phyloP scores from a whole-genome alignment of 371 early-diverging fungal species.

The Mucor lusitanicus region DNA sequence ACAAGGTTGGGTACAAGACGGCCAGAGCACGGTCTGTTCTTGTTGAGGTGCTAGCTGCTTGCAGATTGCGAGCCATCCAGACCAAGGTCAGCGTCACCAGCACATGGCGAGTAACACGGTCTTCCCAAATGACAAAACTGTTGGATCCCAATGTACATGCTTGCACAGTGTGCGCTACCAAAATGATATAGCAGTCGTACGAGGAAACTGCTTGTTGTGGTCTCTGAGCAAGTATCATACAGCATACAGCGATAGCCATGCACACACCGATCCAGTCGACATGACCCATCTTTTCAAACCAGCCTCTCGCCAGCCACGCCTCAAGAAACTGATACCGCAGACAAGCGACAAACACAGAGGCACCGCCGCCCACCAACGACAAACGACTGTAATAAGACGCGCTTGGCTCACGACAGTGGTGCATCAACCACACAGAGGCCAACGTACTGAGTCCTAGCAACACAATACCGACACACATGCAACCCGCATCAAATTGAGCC shows the following conservation, averaged over 20 bases:
- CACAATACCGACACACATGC: constrained; percentile 64
- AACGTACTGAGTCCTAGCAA: constrained; percentile 37
- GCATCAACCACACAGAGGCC: constrained; percentile 9
- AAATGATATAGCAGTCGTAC: constrained; percentile 14
- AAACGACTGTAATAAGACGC: background rate
- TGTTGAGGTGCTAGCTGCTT: background rate
- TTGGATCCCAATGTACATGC: constrained; percentile 78
- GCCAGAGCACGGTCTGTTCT: background rate
- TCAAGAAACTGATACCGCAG: background rate
- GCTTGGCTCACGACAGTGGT: background rate
- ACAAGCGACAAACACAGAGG: background rate
- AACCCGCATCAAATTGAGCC: constrained; percentile 87
- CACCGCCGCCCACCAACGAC: background rate
- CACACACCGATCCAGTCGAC: constrained; percentile 31
- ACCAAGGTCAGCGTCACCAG: constrained; percentile 31
- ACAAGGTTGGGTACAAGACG: constrained; percentile 30
- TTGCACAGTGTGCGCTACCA: constrained; percentile 48
- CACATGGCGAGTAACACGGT: constrained; percentile 63
- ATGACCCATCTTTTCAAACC: constrained; percentile 46
- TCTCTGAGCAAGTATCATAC: background rate
- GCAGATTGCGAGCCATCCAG: constrained; percentile 20
- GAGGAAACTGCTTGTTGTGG: background rate
- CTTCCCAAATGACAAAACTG: constrained; percentile 89
- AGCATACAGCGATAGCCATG: constrained; percentile 8
- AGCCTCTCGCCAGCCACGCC: constrained; percentile 1